These are phyloP conservation scores for Volvariella surrecta DNA, from an alignment of 1,284 basidiomycete genomes.

Conservation along the genomic window DNA sequence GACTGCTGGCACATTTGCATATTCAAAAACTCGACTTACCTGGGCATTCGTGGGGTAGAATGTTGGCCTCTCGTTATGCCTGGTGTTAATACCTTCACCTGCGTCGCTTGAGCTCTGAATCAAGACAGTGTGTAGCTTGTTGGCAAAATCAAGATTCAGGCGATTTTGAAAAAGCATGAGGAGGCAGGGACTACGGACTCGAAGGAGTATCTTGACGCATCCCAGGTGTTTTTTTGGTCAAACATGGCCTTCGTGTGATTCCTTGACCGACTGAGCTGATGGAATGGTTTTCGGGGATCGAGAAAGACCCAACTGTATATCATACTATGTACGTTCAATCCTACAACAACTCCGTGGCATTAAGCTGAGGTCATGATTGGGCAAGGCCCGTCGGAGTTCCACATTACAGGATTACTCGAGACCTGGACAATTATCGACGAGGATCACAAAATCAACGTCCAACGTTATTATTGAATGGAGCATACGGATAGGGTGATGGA, in stretches of 20 bases:
- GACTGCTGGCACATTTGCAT: constrained; percentile 28
- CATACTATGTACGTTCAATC: constrained; percentile 26
- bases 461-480: constrained; percentile 44
- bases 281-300: constrained; percentile 24
- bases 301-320: constrained; percentile 41
- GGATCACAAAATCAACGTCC: constrained; percentile 34
- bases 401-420: constrained; percentile 22
- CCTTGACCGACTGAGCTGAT: constrained; percentile 31
- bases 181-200: constrained; percentile 32
- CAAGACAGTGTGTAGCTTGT: constrained; percentile 23
- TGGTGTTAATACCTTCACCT: constrained; percentile 30
- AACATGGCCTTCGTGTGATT: constrained; percentile 35
- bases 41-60: constrained; percentile 46
- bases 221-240: constrained; percentile 32
- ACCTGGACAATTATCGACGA: constrained; percentile 39
- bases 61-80: constrained; percentile 32
- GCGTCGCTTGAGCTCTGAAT: constrained; percentile 32
- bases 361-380: constrained; percentile 21
- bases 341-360: no score
- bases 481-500: constrained; percentile 34
- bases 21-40: constrained; percentile 30
- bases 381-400: constrained; percentile 16
- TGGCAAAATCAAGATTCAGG: constrained; percentile 26
- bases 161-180: constrained; percentile 22
- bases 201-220: constrained; percentile 37